Percentiles rank a stretch among this genome's conserved stretches.
Evolutionary conservation across 352 stramenopile species (phyloP).

Genomic region (Globisporangium irregulare): DNA sequence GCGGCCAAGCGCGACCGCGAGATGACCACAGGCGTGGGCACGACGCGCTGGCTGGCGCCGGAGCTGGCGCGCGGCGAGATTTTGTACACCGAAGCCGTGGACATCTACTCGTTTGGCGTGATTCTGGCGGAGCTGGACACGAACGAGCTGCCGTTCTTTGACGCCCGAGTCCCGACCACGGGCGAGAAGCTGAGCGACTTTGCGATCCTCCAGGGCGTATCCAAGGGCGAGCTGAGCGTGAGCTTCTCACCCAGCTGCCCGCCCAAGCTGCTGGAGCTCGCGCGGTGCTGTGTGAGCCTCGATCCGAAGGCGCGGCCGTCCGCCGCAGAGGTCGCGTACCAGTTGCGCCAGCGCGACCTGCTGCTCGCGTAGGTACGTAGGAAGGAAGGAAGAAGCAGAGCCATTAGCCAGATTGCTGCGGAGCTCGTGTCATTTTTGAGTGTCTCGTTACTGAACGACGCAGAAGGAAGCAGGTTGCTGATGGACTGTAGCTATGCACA

Average conservation of each 20-base stretch:
- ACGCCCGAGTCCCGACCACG: constrained; percentile 25
- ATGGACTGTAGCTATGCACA: neutral
- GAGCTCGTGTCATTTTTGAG: neutral
- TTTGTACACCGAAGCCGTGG: constrained; percentile 61
- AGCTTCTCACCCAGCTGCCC: constrained; percentile 39
- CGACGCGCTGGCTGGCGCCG: constrained; percentile 57
- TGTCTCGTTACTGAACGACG: neutral
- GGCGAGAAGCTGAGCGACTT: constrained; percentile 56
- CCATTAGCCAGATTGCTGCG: neutral
- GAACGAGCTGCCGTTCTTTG: constrained; percentile 59
- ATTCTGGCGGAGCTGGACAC: constrained; percentile 70
- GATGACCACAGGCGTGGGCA: constrained; percentile 66
- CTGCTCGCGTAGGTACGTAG: constrained; percentile 26
- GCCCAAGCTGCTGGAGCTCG: constrained; percentile 43
- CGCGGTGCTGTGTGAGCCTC: constrained; percentile 46
- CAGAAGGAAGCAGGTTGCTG: neutral
- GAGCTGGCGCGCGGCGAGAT: constrained; percentile 60
- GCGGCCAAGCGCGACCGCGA: constrained; percentile 46
- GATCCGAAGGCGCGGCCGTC: constrained; percentile 49
- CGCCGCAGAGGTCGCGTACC: constrained; percentile 56
- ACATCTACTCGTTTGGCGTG: constrained; percentile 68
- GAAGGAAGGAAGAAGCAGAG: neutral
- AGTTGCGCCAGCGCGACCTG: constrained; percentile 51
- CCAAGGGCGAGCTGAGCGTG: constrained; percentile 38
- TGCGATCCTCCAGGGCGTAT: constrained; percentile 52